Conservation (phyloP, 2,329 filamentous ascomycete species). For the Aspergillus sp. region DNA sequence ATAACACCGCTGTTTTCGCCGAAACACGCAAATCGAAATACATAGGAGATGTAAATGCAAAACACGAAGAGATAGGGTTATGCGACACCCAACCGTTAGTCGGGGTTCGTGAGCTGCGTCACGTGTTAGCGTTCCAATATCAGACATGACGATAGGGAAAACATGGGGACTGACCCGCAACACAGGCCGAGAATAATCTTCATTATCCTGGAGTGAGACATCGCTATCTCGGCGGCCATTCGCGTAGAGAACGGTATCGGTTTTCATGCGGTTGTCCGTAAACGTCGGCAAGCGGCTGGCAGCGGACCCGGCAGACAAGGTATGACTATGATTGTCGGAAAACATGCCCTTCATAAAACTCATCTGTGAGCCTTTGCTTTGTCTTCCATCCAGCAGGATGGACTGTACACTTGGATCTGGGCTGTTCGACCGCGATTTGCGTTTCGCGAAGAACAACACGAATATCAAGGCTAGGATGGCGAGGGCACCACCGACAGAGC, state of each 20-base stretch:
- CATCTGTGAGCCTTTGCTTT: constrained; percentile 40
- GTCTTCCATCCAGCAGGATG: constrained; percentile 32
- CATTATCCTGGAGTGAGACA: constrained; percentile 50
- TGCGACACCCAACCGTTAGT: constrained; percentile 25
- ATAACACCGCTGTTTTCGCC: constrained; percentile 40
- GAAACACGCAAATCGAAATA: constrained; percentile 32
- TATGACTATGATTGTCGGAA: constrained; percentile 30
- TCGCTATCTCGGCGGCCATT: constrained; percentile 46
- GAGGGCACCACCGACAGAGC: constrained; percentile 42
- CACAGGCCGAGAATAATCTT: constrained; percentile 51
- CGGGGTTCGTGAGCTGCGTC: constrained; percentile 38
- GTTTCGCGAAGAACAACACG: constrained; percentile 42
- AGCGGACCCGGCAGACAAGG: constrained; percentile 25
- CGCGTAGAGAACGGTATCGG: constrained; percentile 43
- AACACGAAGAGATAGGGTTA: constrained; percentile 18
- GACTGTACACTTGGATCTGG: constrained; percentile 35
- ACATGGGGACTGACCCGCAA: constrained; percentile 39
- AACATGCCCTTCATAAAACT: constrained; percentile 38
- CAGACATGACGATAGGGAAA: neutral
- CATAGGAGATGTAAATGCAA: constrained; percentile 21
- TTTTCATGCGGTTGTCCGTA: constrained; percentile 50
- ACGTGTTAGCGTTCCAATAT: constrained; percentile 19
- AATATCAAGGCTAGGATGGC: constrained; percentile 41
- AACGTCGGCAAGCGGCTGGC: constrained; percentile 35
- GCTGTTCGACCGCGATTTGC: constrained; percentile 35